These are phyloP conservation scores for Chrysoporthe deuterocubensis DNA, from an alignment of 2,329 filamentous ascomycete species.

Conservation along the genomic window DNA sequence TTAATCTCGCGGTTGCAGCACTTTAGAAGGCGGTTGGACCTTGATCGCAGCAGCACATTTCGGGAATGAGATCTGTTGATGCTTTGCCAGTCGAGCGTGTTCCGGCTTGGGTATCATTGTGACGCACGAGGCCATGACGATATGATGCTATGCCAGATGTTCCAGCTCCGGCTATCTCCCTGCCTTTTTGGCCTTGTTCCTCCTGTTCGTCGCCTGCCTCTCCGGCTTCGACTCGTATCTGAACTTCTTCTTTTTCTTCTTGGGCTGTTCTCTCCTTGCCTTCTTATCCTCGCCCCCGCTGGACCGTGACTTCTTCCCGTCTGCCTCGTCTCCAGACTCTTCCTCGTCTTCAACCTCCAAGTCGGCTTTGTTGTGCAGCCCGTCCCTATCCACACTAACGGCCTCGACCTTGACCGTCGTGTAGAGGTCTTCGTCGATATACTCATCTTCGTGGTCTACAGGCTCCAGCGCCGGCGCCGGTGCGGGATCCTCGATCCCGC, in stretches of 20 bases:
- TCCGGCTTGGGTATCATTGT: conserved; percentile 26
- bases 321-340: conserved; percentile 40
- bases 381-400: conserved; percentile 77
- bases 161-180: conserved; percentile 31
- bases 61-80: conserved; percentile 25
- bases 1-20: conserved; percentile 22
- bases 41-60: conserved; percentile 26
- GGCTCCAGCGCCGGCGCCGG: conserved; percentile 47
- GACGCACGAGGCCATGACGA: not conserved
- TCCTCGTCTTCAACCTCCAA: conserved; percentile 39
- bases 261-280: conserved; percentile 56
- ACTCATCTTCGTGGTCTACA: conserved; percentile 86
- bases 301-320: conserved; percentile 31
- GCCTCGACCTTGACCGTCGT: conserved; percentile 94
- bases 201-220: conserved; percentile 73
- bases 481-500: conserved; percentile 62
- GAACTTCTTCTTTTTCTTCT: conserved; percentile 90
- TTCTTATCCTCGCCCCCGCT: conserved; percentile 51
- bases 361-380: conserved; percentile 63
- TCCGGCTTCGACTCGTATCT: conserved; percentile 90
- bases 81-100: conserved; percentile 11
- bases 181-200: conserved; percentile 68
- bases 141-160: not conserved
- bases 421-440: conserved; percentile 93
- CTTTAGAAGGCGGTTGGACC: conserved; percentile 27